Percentiles rank a stretch among this genome's conserved stretches.
Conservation (phyloP, 139 green algal species). For the Micromonas pusilla region DNA sequence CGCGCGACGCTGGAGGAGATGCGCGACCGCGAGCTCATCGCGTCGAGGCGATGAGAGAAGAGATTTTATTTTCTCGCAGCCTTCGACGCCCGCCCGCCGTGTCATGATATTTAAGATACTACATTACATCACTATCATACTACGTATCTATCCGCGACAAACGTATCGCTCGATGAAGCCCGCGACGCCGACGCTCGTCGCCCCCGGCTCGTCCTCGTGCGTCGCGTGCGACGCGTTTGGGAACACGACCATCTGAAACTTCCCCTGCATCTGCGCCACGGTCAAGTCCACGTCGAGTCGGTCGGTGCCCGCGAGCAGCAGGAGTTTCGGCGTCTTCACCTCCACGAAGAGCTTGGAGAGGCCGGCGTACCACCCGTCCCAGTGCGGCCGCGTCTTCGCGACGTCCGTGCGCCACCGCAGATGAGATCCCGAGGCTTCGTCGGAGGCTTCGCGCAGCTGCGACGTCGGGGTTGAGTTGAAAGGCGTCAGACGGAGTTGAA, state of each 20-base stretch:
- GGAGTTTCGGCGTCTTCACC: slow-evolving; percentile 64
- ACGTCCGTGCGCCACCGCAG: slow-evolving; percentile 68
- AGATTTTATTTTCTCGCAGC: no score
- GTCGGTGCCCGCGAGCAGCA: slow-evolving; percentile 88
- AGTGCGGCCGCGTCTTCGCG: slow-evolving; percentile 53
- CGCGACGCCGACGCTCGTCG: slow-evolving; percentile 53
- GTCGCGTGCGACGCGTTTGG: slow-evolving; percentile 83
- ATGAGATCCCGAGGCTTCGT: background rate
- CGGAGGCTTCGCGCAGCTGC: no score
- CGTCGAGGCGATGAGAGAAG: no score
- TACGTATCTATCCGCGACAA: background rate
- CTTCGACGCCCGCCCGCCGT: no score
- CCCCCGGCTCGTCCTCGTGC: slow-evolving; percentile 76
- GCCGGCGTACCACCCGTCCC: slow-evolving; percentile 81
- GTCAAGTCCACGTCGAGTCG: slow-evolving; percentile 77
- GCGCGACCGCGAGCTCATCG: no score
- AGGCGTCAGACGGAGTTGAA: no score
- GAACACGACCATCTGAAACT: slow-evolving; percentile 86
- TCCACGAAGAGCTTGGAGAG: slow-evolving; percentile 72
- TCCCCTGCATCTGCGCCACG: slow-evolving; percentile 86
- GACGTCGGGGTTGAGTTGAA: no score
- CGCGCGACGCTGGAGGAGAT: no score
- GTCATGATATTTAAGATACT: no score
- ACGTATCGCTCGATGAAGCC: slow-evolving; percentile 66
- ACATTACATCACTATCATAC: background rate